Base-by-base conservation (phyloP, 345 rosid species). In the Corymbia maculata region DNA sequence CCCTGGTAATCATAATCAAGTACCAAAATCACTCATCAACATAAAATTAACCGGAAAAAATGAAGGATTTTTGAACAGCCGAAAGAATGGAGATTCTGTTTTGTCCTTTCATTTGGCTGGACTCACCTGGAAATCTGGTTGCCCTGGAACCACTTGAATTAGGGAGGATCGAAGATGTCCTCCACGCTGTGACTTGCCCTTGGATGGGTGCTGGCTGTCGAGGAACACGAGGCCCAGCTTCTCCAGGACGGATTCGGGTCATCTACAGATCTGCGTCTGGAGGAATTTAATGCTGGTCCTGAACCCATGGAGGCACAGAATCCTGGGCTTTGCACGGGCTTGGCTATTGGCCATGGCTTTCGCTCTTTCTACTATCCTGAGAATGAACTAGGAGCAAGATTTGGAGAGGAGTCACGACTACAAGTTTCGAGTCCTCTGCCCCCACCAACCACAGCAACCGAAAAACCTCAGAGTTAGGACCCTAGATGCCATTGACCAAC, bases 281-380 rank as follows among this genome's bases (percentile, higher is more conserved):
- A 94, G 91, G 52, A 94, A 93, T 86, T 89, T 87, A 15, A 87
- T 93, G 70, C 96, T 93, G 11, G 95, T 93, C 55, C 94, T 89
- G 91, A 91, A 94, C 16, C 96, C 94, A 82, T 94, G 95, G 89
- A 94, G 93, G 89, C 96, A 93, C 1, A 94, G 90, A 80, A 94
- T 87, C 88, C 91, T 93, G 85, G 93, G 96, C 85, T 92, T 92
- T 36, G 42, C 42, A 26, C 0, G 1, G 61, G 61, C 61, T 55
- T 26, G 22, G 61, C 61, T 55, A 21, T 55, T 1, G 28, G 12
- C 2, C 61, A 10, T 1, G 61, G 12, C 5, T 9, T 55, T 55
- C 28, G 12, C 28, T 55, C 22, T 55, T 26, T 55, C 2, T 55
- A 55, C 61, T 22, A 55, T 55, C 5, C 0, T 55, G 28, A 26